Percentiles rank a stretch among this genome's conserved stretches.
These are phyloP conservation scores for Zygosaccharomyces gambellarensis DNA, from an alignment of 805 yeast species.

Conservation along the genomic window DNA sequence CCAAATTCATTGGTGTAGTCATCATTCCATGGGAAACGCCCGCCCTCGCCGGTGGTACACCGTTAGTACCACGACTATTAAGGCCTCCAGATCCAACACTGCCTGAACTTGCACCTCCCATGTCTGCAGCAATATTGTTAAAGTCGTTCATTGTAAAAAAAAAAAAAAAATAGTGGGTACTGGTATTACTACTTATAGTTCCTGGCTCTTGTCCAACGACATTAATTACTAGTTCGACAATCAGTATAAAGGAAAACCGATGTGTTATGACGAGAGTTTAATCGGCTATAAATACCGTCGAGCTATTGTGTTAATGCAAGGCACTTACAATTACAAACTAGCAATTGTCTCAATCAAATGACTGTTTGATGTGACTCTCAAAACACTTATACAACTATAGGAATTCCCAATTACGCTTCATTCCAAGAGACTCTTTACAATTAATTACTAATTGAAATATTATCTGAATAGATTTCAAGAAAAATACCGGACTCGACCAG, in stretches of 20 bases:
- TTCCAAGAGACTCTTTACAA: neutral
- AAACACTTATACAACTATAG: no score
- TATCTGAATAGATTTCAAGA: neutral
- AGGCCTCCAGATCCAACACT: neutral
- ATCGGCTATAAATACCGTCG: no score
- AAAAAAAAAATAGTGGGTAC: neutral
- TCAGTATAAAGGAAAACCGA: no score
- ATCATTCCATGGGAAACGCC: neutral
- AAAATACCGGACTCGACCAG: neutral
- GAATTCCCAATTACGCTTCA: neutral
- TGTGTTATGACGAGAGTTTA: no score
- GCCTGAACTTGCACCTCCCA: neutral
- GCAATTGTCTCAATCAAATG: no score
- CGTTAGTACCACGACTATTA: neutral
- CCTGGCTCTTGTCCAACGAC: no score
- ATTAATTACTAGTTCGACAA: no score
- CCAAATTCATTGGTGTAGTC: neutral
- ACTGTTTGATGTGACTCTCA: no score
- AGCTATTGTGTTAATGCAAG: no score
- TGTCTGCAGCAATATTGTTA: neutral
- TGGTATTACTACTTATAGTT: no score
- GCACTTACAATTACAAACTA: no score
- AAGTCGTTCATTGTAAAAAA: neutral
- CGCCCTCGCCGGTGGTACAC: neutral
- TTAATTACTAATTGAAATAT: neutral